Percentiles rank a stretch among this genome's conserved stretches.
These are phyloP conservation scores for Sisymbrium irio DNA, from an alignment of 345 rosid genomes.

Conservation along the genomic window DNA sequence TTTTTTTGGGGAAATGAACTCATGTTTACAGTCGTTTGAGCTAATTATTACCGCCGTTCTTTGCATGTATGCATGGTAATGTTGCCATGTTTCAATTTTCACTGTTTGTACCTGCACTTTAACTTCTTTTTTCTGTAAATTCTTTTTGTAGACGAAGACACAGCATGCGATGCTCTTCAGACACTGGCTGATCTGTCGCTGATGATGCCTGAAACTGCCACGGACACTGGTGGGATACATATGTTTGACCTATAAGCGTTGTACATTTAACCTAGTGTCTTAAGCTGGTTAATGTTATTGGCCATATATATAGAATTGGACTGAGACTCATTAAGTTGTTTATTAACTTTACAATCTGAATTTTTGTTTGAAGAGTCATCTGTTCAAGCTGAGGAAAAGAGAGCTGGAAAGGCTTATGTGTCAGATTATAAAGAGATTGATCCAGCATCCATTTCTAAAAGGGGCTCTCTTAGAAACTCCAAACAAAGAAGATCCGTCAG, in stretches of 20 bases:
- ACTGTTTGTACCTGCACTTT: background rate
- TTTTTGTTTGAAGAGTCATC: conserved; percentile 47
- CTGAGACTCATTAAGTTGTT: background rate
- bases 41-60: background rate
- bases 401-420: conserved; percentile 38
- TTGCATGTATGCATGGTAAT: background rate
- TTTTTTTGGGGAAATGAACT: conserved; percentile 1
- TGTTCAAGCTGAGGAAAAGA: conserved; percentile 50
- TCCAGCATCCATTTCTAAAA: conserved; percentile 45
- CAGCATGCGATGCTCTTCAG: conserved; percentile 74
- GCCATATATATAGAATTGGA: background rate
- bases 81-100: conserved; percentile 7
- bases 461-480: conserved; percentile 34
- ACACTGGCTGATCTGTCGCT: conserved; percentile 70
- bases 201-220: conserved; percentile 67
- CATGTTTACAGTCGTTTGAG: conserved; percentile 10
- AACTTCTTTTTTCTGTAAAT: conserved; percentile 13
- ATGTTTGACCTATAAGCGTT: conserved; percentile 13
- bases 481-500: conserved; percentile 42
- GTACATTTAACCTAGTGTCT: conserved; percentile 1
- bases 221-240: conserved; percentile 56
- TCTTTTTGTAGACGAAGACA: conserved; percentile 50
- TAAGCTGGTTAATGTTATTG: conserved; percentile 14
- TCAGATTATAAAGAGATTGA: conserved; percentile 46
- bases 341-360: conserved; percentile 17